These are phyloP conservation scores for Rhododendron simsii DNA, from an alignment of 148 eudicot genomes.

Conservation along the genomic window DNA sequence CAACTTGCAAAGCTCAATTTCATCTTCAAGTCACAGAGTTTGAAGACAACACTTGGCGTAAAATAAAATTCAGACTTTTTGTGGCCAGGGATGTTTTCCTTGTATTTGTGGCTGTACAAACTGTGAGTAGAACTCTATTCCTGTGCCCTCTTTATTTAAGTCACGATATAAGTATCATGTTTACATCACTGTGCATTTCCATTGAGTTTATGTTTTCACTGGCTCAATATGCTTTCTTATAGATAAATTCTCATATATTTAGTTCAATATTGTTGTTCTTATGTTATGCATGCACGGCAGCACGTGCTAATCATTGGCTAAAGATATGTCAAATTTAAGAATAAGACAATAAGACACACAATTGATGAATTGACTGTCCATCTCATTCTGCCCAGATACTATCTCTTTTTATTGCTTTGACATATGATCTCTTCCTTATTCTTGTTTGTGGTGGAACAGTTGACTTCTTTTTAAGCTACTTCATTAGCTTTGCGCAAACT, in stretches of 20 bases:
- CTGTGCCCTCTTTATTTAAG: not conserved
- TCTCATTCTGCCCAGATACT: not conserved
- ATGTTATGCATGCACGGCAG: not conserved
- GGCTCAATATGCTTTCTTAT: not conserved
- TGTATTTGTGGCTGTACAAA: constrained; percentile 80
- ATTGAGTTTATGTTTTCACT: not conserved
- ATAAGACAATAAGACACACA: not conserved
- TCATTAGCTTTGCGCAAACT: not conserved
- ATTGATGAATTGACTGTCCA: not conserved
- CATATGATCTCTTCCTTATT: not conserved
- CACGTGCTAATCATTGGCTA: not conserved
- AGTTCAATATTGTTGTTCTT: too few species aligned
- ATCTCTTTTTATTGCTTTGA: not conserved
- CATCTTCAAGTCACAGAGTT: constrained; percentile 60
- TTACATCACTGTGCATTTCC: not conserved
- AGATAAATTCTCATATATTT: not conserved
- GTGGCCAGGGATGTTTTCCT: constrained; percentile 88
- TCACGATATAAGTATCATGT: not conserved
- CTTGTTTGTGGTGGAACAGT: not conserved
- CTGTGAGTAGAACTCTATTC: constrained; percentile 47
- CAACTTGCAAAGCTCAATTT: constrained; percentile 93
- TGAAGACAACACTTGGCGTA: constrained; percentile 82
- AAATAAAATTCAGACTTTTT: constrained; percentile 76
- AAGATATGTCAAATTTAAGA: not conserved
- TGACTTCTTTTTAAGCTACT: not conserved